phyloP scores from a whole-genome alignment of 257 asterid genomes.

The Orobanche coerulescens region DNA sequence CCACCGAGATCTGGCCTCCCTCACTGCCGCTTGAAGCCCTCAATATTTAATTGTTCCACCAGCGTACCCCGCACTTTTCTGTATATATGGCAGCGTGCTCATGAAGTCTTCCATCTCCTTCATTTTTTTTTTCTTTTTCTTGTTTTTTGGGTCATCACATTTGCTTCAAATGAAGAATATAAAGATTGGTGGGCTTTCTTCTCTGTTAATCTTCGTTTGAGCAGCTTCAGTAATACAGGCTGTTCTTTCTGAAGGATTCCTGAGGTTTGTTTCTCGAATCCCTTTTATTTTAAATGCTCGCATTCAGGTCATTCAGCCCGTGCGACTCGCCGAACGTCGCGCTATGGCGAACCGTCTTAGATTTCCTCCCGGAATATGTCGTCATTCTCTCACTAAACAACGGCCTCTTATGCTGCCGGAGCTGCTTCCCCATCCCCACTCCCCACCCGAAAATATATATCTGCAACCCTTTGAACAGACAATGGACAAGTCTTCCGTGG shows the following conservation, averaged over 20 bases:
- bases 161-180: too few species aligned
- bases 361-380: conserved; percentile 53
- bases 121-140: too few species aligned
- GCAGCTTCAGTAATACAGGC: neutral
- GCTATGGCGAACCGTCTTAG: conserved; percentile 24
- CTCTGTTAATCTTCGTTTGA: neutral
- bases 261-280: neutral
- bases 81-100: too few species aligned
- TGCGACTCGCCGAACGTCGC: conserved; percentile 3
- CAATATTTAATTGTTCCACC: too few species aligned
- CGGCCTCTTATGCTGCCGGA: conserved; percentile 61
- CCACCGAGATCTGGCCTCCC: too few species aligned
- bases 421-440: conserved; percentile 38
- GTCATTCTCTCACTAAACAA: conserved; percentile 38
- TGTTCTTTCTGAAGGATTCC: neutral
- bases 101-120: too few species aligned
- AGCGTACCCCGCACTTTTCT: too few species aligned
- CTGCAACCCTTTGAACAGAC: conserved; percentile 64
- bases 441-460: conserved; percentile 30
- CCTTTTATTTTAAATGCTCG: neutral
- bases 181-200: neutral
- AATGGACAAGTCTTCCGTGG: conserved; percentile 38
- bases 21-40: too few species aligned
- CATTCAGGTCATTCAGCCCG: too few species aligned
- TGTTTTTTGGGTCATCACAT: too few species aligned